Percentiles rank a stretch among this genome's conserved stretches.
Conservation (phyloP, 805 yeast genomes). For the Starmerella gropengiesseri region DNA sequence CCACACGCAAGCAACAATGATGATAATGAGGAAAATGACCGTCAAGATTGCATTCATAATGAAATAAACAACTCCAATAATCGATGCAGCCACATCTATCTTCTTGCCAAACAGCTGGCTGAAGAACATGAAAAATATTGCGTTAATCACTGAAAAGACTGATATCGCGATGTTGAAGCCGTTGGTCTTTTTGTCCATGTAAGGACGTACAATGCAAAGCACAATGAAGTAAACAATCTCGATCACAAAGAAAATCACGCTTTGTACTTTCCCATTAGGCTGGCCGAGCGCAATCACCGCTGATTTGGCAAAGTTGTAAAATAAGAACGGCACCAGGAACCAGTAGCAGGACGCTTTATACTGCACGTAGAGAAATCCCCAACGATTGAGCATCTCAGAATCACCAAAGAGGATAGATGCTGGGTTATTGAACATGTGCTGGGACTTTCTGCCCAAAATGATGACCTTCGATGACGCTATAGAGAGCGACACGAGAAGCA, state of each 20-base stretch:
- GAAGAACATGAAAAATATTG: conserved; percentile 80
- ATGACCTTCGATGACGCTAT: conserved; percentile 71
- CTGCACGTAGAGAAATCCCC: conserved; percentile 87
- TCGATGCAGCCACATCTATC: conserved; percentile 79
- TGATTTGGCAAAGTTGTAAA: conserved; percentile 61
- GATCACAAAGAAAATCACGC: conserved; percentile 60
- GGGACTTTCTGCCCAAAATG: conserved; percentile 61
- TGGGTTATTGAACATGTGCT: conserved; percentile 69
- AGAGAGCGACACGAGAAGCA: conserved; percentile 46
- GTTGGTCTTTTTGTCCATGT: conserved; percentile 88
- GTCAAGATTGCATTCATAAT: conserved; percentile 85
- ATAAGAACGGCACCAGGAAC: conserved; percentile 58
- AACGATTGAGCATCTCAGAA: conserved; percentile 63
- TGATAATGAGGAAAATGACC: conserved; percentile 66
- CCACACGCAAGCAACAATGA: conserved; percentile 74
- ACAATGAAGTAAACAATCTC: conserved; percentile 61
- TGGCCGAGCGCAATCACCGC: conserved; percentile 83
- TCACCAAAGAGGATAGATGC: conserved; percentile 88
- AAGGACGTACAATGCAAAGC: conserved; percentile 69
- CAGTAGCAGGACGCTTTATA: conserved; percentile 79
- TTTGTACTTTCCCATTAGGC: conserved; percentile 66
- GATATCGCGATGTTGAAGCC: conserved; percentile 83
- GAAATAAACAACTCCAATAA: conserved; percentile 84
- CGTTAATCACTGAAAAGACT: conserved; percentile 66
- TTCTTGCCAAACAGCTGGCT: conserved; percentile 63